phyloP scores from a whole-genome alignment of 805 yeast genomes.

The Candida verbasci region DNA sequence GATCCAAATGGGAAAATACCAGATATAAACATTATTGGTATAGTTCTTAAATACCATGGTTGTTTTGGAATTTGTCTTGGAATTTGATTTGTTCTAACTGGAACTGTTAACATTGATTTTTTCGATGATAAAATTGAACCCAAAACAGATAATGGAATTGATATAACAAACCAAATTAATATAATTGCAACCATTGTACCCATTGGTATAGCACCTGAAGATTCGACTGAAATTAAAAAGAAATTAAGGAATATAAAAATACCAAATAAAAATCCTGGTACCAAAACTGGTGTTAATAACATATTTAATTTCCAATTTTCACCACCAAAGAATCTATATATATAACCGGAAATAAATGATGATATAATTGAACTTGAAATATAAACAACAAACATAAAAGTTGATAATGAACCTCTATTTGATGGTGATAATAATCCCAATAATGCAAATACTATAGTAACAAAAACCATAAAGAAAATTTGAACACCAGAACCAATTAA shows the following conservation, averaged over 20 bases:
- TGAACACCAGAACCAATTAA: conserved; percentile 88
- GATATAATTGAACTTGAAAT: conserved; percentile 79
- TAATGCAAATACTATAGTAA: conserved; percentile 76
- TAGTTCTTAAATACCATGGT: conserved; percentile 72
- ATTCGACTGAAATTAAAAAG: conserved; percentile 68
- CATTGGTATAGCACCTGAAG: conserved; percentile 93
- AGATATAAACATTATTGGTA: conserved; percentile 65
- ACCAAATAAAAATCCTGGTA: conserved; percentile 74
- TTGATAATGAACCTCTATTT: conserved; percentile 88
- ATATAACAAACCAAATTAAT: conserved; percentile 77
- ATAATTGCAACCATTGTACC: conserved; percentile 84
- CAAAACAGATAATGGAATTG: conserved; percentile 76
- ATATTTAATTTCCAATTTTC: conserved; percentile 85
- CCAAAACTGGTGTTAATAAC: conserved; percentile 74
- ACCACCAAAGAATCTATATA: conserved; percentile 89
- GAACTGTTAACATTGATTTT: conserved; percentile 53
- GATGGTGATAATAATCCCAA: conserved; percentile 90
- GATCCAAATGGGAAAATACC: conserved; percentile 95
- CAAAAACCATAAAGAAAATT: conserved; percentile 67
- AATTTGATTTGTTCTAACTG: conserved; percentile 90
- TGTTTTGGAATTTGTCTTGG: conserved; percentile 94
- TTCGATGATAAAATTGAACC: conserved; percentile 82
- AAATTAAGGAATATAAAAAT: conserved; percentile 71
- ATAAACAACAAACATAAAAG: conserved; percentile 82
- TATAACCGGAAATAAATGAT: conserved; percentile 79